Evolutionary conservation across 2,329 filamentous ascomycete genomes (phyloP).

Genomic region (Colletotrichum caudatum): DNA sequence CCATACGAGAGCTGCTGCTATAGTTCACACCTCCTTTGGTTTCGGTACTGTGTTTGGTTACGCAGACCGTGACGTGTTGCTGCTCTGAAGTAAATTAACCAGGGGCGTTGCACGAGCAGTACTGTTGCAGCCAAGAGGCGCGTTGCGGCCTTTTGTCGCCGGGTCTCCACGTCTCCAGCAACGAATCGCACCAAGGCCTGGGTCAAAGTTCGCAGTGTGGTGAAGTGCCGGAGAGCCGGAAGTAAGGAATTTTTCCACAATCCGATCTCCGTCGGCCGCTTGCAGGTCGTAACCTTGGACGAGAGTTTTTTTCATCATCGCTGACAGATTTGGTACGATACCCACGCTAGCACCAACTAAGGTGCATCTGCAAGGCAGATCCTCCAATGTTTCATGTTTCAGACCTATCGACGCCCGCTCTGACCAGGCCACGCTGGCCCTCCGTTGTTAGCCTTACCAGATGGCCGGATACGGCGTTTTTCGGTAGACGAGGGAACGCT

Average conservation of each 20-base stretch:
- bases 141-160: slow-evolving; percentile 11
- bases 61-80: no score
- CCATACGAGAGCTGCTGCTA: background rate
- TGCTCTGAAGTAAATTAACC: background rate
- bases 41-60: background rate
- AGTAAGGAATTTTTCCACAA: slow-evolving; percentile 25
- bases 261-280: slow-evolving; percentile 32
- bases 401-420: slow-evolving; percentile 36
- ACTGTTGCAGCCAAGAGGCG: slow-evolving; percentile 9
- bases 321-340: background rate
- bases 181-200: background rate
- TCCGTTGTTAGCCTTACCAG: slow-evolving; percentile 32
- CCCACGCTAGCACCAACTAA: slow-evolving; percentile 7
- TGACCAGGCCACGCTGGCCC: slow-evolving; percentile 36
- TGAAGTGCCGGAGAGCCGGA: slow-evolving; percentile 28
- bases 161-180: background rate
- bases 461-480: slow-evolving; percentile 32
- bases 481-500: slow-evolving; percentile 11
- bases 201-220: slow-evolving; percentile 6
- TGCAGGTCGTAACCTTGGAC: slow-evolving; percentile 31
- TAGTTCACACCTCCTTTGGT: background rate
- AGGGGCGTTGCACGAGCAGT: background rate
- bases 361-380: slow-evolving; percentile 35
- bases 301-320: slow-evolving; percentile 6
- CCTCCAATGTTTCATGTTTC: slow-evolving; percentile 40